Conservation (phyloP, 2,329 filamentous ascomycete genomes). For the Hymenoscyphus salicellus region DNA sequence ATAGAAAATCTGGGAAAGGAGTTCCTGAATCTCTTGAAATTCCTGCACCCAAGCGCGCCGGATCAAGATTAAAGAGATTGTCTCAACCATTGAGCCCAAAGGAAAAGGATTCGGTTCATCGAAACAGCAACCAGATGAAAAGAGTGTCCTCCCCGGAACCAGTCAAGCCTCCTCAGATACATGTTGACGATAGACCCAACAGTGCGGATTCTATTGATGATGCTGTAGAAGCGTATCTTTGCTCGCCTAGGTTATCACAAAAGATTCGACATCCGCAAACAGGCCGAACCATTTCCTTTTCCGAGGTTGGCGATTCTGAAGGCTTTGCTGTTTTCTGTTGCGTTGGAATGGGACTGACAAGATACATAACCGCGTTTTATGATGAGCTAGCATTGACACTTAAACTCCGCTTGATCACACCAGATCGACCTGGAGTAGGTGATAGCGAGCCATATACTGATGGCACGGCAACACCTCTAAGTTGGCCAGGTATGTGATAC, state of each 20-base stretch:
- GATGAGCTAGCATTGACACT: slow-evolving; percentile 89
- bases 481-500: slow-evolving; percentile 76
- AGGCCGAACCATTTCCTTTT: slow-evolving; percentile 87
- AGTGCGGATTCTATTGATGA: slow-evolving; percentile 86
- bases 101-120: slow-evolving; percentile 37
- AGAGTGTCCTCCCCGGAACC: slow-evolving; percentile 31
- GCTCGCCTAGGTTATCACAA: slow-evolving; percentile 79
- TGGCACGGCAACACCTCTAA: slow-evolving; percentile 78
- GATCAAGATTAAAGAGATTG: slow-evolving; percentile 56
- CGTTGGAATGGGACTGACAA: slow-evolving; percentile 93
- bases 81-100: slow-evolving; percentile 46
- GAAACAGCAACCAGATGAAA: slow-evolving; percentile 37
- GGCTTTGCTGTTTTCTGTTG: slow-evolving; percentile 94
- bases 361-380: slow-evolving; percentile 95
- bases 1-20: slow-evolving; percentile 43
- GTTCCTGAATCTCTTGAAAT: slow-evolving; percentile 48
- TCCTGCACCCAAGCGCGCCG: slow-evolving; percentile 55
- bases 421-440: slow-evolving; percentile 89
- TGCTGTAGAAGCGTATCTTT: slow-evolving; percentile 80
- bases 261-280: slow-evolving; percentile 84
- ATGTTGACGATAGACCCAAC: slow-evolving; percentile 66
- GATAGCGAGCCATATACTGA: slow-evolving; percentile 84
- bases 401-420: slow-evolving; percentile 85
- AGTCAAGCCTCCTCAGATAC: slow-evolving; percentile 26
- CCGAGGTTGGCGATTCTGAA: slow-evolving; percentile 88